Evolutionary conservation across 2,329 filamentous ascomycete genomes (phyloP), one percentile per base, ranked within the genome.

Genomic region (Talaromyces sp.): DNA sequence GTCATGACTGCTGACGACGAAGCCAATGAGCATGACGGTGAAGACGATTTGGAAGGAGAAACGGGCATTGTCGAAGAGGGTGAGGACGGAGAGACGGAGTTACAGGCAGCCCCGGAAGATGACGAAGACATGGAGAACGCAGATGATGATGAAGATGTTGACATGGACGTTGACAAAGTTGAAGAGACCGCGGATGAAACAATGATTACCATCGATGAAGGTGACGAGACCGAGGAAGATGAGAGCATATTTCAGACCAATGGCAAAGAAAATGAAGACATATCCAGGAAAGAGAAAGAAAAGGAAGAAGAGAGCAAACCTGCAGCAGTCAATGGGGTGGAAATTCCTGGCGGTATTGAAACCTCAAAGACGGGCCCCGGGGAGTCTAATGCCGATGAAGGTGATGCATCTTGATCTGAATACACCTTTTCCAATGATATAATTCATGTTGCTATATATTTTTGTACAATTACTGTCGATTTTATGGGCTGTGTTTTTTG

Each of bases 1-100:
- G 13, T 4, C n/a, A 68, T 68, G 37, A 70, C 67, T 14, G 70
- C 69, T 7, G 68, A 67, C n/a, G 67, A 62, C 27, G 43, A 64
- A 10, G 58, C 60, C 14, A 62, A 37, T 35, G 60, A 59, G 14
- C 27, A 39, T 22, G 65, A 66, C 39, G 41, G 35, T 8, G 52
- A 27, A 43, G 43, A 66, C 41, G 64, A 62, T 24, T n/a, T 62
- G 1, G 66, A 67, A 50, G 72, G 69, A 13, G 68, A 67, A 16
- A 59, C 43, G 3, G 52, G 45, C 35, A 19, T 62, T 7, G 56
- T 37, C 6, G 62, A 50, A 31, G 67, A 63, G 45, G 62, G 41
- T 27, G 66, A 65, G 27, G 66, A 41, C 16, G 67, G 61, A 22
- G 66, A 64, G 1, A 62, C 39, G 13, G 63, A 64, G 22, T 24